Base-by-base conservation (phyloP, 2,329 filamentous ascomycete genomes). In the Neofusicoccum sp. region DNA sequence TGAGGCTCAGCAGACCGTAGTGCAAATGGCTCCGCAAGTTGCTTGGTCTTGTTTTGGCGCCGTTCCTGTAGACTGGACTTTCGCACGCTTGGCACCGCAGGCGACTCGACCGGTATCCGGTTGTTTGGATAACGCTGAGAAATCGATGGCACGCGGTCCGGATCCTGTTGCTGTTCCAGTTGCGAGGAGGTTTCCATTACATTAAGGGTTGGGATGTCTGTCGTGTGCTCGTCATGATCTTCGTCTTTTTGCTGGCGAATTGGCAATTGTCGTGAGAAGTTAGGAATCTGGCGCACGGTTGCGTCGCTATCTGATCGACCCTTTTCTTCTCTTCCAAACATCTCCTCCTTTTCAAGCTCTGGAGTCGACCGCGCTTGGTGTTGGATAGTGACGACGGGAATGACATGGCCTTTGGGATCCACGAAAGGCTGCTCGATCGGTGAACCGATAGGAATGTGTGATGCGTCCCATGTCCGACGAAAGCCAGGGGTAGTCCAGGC, bases 381-480 rank as follows among this genome's bases (percentile, higher is more conserved):
- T 34, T 61, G 59, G 11, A 61, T 61, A 8, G 59, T 61, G 20
- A 76, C 66, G 14, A 75, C 68, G 33, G 74, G 74, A 8, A 76
- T 67, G 24, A 73, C 61, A 44, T 75, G 70, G 11, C 70, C 72
- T 49, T 71, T 73, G 1, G 73, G 69, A 63, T 76, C 74, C 9
- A 75, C 72, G 61, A 71, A 73, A 20, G 73, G 63, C n/a, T 63
- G 64, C 40, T 64, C 64, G 4, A 61, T 41, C 4, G 63, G 58
- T 8, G 62, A 56, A 9, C 60, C 62, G 20, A 65, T 51, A 9
- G 54, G 71, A n/a, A 63, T 68, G 41, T 73, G 71, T 4, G 44
- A 58, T 6, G 72, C 72, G 20, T 70, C 74, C 75, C 75, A 76
- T n/a, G 75, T 76, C 30, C 73, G 70, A 41, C 74, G 71, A 61